These are phyloP conservation scores for Lophiotrema nucula DNA, from an alignment of 495 filamentous ascomycete species.

Conservation along the genomic window DNA sequence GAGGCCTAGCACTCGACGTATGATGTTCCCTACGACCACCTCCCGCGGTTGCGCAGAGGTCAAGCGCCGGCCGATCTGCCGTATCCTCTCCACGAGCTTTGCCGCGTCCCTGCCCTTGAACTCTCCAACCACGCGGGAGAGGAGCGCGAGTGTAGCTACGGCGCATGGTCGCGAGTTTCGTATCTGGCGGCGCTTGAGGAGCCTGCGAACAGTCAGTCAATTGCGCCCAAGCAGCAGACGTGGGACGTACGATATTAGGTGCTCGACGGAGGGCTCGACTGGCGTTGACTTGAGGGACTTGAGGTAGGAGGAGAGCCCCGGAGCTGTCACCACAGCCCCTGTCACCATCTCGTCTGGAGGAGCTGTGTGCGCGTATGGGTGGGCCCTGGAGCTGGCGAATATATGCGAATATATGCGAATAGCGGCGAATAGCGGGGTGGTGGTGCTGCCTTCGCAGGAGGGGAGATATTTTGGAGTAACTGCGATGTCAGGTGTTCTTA, in stretches of 20 bases:
- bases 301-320: constrained; percentile 71
- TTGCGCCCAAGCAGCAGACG: background rate
- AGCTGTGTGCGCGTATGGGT: background rate
- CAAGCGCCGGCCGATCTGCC: constrained; percentile 69
- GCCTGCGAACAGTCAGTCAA: constrained; percentile 49
- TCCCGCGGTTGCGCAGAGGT: constrained; percentile 81
- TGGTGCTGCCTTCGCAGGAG: background rate
- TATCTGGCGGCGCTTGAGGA: constrained; percentile 88
- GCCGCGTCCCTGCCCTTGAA: constrained; percentile 68
- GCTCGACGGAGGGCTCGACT: constrained; percentile 77
- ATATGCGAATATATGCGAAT: too few relatives aligned
- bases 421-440: background rate
- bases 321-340: constrained; percentile 35
- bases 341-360: constrained; percentile 8
- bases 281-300: constrained; percentile 70
- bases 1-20: constrained; percentile 81
- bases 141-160: constrained; percentile 81
- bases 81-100: constrained; percentile 74
- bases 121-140: constrained; percentile 76
- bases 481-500: too few relatives aligned
- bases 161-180: constrained; percentile 82
- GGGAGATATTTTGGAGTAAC: too few relatives aligned
- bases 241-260: constrained; percentile 67
- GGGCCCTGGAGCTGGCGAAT: too few relatives aligned
- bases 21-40: constrained; percentile 89